Base-by-base conservation (phyloP, 768 basidiomycete genomes). In the Dentipellis sp. region DNA sequence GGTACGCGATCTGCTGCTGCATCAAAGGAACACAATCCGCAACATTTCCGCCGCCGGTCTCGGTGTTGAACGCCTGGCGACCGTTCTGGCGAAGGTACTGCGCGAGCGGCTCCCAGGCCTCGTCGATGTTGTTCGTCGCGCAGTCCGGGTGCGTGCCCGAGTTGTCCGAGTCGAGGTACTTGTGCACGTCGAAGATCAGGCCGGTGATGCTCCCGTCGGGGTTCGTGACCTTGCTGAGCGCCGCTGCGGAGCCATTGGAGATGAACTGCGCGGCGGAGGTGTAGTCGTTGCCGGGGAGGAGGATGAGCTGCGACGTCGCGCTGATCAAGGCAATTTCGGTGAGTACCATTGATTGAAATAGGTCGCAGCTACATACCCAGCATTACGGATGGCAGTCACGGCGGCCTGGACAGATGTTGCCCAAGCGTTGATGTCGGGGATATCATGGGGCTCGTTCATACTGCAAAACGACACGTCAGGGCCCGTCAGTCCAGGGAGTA, bases 361-460 rank as follows among this genome's bases (percentile, higher is more conserved):
- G 36, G 22, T 35, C 9, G 19, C 52, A 39, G 29, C n/a, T 36
- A 29, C 58, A 2, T 59, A 74, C 75, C 79, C 80, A 3, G 77
- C 79, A 2, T 72, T 66, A 48, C 83, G 78, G 59, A 85, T 84
- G 4, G 80, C 82, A 19, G 78, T 81, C 17, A 85, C 81, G 12
- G 77, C 79, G n/a, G 75, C 75, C 66, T 84, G 81, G 29, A 82
- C 77, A 1, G 78, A 67, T 12, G 57, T 65, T 6, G 79, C 81
- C 81, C 81, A 82, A 1, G 65, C 59, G 22, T 54, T 57, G 62
- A 80, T 78, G 56, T 73, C 64, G 9, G 78, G 77, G 5, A 81
- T 64, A 63, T 83, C 79, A 59, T 84, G 82, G 4, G 82, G 82
- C 59, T 84, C 82, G 59, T 84, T 84, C 81, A 83, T 82, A 23